Evolutionary conservation across 169 alveolate species (phyloP), one percentile per base, ranked within the genome.

Genomic region (Cryptosporidium viatorum): DNA sequence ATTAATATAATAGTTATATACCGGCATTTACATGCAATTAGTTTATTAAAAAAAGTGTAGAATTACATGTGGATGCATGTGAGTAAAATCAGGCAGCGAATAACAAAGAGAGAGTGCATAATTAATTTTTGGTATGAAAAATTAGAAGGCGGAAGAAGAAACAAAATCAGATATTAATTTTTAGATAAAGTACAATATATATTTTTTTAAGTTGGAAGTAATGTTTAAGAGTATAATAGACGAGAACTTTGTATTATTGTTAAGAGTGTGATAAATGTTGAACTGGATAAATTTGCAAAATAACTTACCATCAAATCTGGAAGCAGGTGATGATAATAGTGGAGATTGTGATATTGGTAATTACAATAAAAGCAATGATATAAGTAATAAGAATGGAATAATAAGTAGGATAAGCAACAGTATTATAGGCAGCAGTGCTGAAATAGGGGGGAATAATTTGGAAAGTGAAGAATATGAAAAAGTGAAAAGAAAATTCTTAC

Each of bases 281-380:
- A 73, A 37, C 48, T 73, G 86, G 86, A n/a, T 73, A 23, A 12
- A 51, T 52, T 37, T 51, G 5, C 45, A 73, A 18, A 43, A 59
- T 26, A 73, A 23, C 5, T 16, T 16, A 7, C 14, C 51, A 55
- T 14, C n/a, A 5, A 52, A 59, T 18, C 23, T 59, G 9, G 37
- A 16, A n/a, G 37, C 29, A 26, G 51, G 5, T 8, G 33, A 21
- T 26, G 23, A 12, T 23, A 18, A 21, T 9, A 14, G 37, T 50
- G 51, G 26, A 50, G 9, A 50, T 43, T 26, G 37, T 5, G 18
- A 3, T 8, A 26, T 55, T 6, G 12, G 21, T 21, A 55, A n/a
- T n/a, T 37, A 55, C 3, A 48, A 16, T 55, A 26, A n/a, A 55
- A 55, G 67, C 37, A 55, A 55, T n/a, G 9, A 29, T 26, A 26